phyloP scores from a whole-genome alignment of 2,329 filamentous ascomycete genomes.

The Huntiella abstrusa region DNA sequence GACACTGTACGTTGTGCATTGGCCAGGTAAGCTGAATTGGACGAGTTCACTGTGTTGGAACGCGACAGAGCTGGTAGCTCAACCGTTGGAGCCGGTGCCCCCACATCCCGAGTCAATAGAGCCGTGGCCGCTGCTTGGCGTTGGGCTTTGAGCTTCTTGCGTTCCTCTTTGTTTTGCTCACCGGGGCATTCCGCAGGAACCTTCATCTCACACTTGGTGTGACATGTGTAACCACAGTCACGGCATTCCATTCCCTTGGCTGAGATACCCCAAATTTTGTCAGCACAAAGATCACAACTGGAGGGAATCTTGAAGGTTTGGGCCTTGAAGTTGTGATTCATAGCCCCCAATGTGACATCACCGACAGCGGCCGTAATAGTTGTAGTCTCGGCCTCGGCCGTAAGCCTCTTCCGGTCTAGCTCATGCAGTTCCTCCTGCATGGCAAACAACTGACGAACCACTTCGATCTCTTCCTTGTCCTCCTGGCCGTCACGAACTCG shows the following conservation, averaged over 20 bases:
- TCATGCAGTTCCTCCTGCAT: constrained; percentile 74
- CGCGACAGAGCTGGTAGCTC: constrained; percentile 53
- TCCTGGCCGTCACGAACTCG: constrained; percentile 67
- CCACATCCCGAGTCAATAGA: constrained; percentile 29
- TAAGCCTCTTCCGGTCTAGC: constrained; percentile 64
- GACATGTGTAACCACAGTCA: constrained; percentile 94
- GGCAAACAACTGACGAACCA: constrained; percentile 66
- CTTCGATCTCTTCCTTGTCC: constrained; percentile 71
- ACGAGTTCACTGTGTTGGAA: constrained; percentile 74
- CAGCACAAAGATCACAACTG: constrained; percentile 91
- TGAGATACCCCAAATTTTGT: constrained; percentile 90
- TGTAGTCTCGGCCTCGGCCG: constrained; percentile 79
- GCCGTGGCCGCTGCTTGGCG: constrained; percentile 62
- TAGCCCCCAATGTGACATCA: constrained; percentile 78
- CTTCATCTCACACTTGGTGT: constrained; percentile 98
- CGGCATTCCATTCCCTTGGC: constrained; percentile 93
- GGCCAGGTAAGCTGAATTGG: constrained; percentile 73
- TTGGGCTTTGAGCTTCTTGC: constrained; percentile 78
- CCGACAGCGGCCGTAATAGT: constrained; percentile 85
- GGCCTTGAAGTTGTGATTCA: constrained; percentile 95
- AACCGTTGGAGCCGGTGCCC: constrained; percentile 30
- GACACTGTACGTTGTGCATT: constrained; percentile 61
- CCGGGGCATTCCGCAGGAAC: constrained; percentile 90
- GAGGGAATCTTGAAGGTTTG: constrained; percentile 98
- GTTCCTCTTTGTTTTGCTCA: constrained; percentile 83